phyloP scores from a whole-genome alignment of 1,139 yeast genomes.

The Yamadazyma oceani region DNA sequence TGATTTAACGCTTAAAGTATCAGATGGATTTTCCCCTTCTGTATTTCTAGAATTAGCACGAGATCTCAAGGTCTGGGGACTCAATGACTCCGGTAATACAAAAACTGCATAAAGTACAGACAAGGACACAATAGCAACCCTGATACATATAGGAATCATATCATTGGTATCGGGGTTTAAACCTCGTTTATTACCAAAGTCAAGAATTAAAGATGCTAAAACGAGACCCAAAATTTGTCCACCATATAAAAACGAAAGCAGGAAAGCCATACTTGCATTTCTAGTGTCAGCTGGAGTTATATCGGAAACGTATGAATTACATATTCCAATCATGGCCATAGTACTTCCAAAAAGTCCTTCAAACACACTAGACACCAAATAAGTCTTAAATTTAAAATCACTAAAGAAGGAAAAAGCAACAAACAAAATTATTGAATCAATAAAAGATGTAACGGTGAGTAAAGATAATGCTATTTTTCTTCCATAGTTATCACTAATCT shows the following conservation, averaged over 20 bases:
- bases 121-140: neutral
- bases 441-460: slow-evolving; percentile 22
- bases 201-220: slow-evolving; percentile 5
- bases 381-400: slow-evolving; percentile 10
- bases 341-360: slow-evolving; percentile 5
- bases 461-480: slow-evolving; percentile 45
- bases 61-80: slow-evolving; percentile 6
- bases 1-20: neutral
- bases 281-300: slow-evolving; percentile 8
- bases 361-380: slow-evolving; percentile 1
- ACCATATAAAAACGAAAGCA: slow-evolving; percentile 7
- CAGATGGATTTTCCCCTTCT: too few relatives aligned
- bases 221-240: slow-evolving; percentile 8
- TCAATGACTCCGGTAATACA: slow-evolving; percentile 9
- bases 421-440: slow-evolving; percentile 14
- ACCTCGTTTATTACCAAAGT: slow-evolving; percentile 5
- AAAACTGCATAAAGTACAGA: neutral
- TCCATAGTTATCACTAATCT: slow-evolving; percentile 61
- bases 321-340: slow-evolving; percentile 5
- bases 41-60: neutral
- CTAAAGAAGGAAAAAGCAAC: neutral
- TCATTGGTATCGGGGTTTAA: slow-evolving; percentile 3
- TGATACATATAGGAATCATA: slow-evolving; percentile 4
- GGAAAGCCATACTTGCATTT: slow-evolving; percentile 7
- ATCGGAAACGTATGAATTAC: slow-evolving; percentile 12